Conservation (phyloP, 345 rosid species). For the Odontarrhena argentea region DNA sequence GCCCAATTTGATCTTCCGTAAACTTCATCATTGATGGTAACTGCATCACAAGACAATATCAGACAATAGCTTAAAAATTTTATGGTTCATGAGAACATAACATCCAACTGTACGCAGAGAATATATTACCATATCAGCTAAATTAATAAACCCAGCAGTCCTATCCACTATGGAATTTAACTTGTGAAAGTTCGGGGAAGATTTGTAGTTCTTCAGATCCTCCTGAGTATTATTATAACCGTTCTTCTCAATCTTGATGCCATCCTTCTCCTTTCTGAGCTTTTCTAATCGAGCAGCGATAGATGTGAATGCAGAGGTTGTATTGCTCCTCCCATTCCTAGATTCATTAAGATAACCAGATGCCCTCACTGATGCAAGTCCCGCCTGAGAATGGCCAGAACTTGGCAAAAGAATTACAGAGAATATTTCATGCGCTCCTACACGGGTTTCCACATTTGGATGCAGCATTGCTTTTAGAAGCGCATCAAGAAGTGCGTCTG, state of each 20-base stretch:
- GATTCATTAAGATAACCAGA: slow-evolving; percentile 63
- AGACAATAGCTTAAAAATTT: slow-evolving; percentile 16
- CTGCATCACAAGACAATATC: slow-evolving; percentile 47
- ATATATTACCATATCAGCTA: slow-evolving; percentile 53
- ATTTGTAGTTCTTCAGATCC: slow-evolving; percentile 57
- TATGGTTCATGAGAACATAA: slow-evolving; percentile 5
- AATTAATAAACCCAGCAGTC: slow-evolving; percentile 50
- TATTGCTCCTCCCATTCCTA: slow-evolving; percentile 64
- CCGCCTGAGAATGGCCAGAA: slow-evolving; percentile 51
- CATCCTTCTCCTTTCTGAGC: slow-evolving; percentile 80
- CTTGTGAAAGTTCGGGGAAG: slow-evolving; percentile 64
- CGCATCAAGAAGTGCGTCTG: slow-evolving; percentile 77
- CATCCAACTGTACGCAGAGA: slow-evolving; percentile 11
- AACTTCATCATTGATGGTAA: slow-evolving; percentile 70
- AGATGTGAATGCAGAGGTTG: slow-evolving; percentile 71
- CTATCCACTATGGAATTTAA: slow-evolving; percentile 73
- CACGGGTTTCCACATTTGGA: slow-evolving; percentile 81
- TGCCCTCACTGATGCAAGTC: slow-evolving; percentile 59
- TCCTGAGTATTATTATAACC: slow-evolving; percentile 47
- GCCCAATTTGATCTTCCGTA: slow-evolving; percentile 87
- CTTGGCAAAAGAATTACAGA: slow-evolving; percentile 76
- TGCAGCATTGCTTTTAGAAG: slow-evolving; percentile 86
- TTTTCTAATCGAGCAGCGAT: slow-evolving; percentile 78
- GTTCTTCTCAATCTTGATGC: slow-evolving; percentile 49
- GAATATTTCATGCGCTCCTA: slow-evolving; percentile 84